Evolutionary conservation across 2,329 filamentous ascomycete genomes (phyloP).

Genomic region (Verticillium klebahnii): DNA sequence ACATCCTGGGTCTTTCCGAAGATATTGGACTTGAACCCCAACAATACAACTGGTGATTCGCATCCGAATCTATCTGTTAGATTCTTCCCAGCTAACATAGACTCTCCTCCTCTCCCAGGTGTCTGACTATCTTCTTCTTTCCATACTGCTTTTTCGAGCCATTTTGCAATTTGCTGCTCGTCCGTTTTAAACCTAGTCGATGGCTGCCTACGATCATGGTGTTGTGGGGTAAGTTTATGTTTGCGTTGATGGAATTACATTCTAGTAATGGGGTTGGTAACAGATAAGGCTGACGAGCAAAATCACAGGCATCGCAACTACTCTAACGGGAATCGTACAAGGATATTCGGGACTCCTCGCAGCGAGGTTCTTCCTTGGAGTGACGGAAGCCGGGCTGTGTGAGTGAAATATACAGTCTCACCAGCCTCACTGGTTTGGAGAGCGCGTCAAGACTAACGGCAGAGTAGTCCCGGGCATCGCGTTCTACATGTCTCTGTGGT

Average conservation of each 20-base stretch:
- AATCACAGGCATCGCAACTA: constrained; percentile 37
- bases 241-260: too few relatives aligned
- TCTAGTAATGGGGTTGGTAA: too few relatives aligned
- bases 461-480: constrained; percentile 25
- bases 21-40: constrained; percentile 44
- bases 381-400: constrained; percentile 46
- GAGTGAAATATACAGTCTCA: too few relatives aligned
- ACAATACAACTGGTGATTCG: constrained; percentile 46
- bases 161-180: constrained; percentile 19
- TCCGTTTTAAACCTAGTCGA: not conserved
- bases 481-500: constrained; percentile 22
- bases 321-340: constrained; percentile 24
- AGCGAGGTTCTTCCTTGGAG: constrained; percentile 51
- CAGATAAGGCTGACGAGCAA: constrained; percentile 28
- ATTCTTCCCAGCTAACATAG: too few relatives aligned
- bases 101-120: constrained; percentile 19
- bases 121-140: constrained; percentile 57
- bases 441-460: constrained; percentile 1
- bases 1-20: constrained; percentile 35
- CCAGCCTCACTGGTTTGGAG: too few relatives aligned
- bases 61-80: too few relatives aligned
- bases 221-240: constrained; percentile 4
- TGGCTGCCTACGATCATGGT: not conserved
- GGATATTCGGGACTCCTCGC: constrained; percentile 23
- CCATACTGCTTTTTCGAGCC: constrained; percentile 38